Evolutionary conservation across 2,329 filamentous ascomycete species (phyloP).

Genomic region (Camptophora hylomeconis): DNA sequence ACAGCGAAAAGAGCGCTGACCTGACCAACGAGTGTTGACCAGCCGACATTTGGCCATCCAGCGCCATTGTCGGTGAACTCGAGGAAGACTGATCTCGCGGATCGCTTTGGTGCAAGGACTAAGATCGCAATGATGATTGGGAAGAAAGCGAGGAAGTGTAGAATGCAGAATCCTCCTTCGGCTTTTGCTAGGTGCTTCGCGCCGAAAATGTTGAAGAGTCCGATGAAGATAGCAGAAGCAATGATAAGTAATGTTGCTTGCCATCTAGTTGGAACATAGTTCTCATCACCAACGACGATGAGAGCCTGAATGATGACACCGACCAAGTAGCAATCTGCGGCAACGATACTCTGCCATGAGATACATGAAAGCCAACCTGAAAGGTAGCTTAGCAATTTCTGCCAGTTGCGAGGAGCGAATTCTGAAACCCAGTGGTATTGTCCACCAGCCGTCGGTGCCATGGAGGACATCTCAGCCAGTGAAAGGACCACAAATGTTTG

Average conservation of each 20-base stretch:
- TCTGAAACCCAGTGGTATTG: conserved; percentile 26
- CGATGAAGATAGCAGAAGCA: conserved; percentile 24
- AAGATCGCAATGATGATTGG: conserved; percentile 30
- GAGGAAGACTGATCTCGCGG: conserved; percentile 25
- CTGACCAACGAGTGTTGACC: conserved; percentile 17
- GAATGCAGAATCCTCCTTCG: conserved; percentile 27
- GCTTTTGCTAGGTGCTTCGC: conserved; percentile 26
- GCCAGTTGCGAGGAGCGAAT: conserved; percentile 15
- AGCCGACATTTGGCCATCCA: conserved; percentile 18
- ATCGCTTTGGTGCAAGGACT: conserved; percentile 26
- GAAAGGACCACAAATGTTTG: conserved; percentile 12
- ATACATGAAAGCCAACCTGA: conserved; percentile 19
- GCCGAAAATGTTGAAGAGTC: conserved; percentile 29
- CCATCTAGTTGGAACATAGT: conserved; percentile 29
- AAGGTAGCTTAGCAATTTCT: conserved; percentile 7
- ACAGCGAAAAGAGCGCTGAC: conserved; percentile 14
- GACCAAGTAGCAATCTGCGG: conserved; percentile 24
- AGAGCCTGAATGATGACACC: conserved; percentile 32
- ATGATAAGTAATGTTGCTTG: conserved; percentile 31
- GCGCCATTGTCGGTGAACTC: conserved; percentile 27
- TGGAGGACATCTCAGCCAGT: conserved; percentile 20
- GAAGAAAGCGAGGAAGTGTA: conserved; percentile 29
- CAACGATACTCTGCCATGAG: conserved; percentile 17
- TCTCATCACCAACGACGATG: conserved; percentile 27
- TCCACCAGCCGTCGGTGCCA: conserved; percentile 22